These are phyloP conservation scores for Xylariaceae sp. DNA, from an alignment of 2,329 filamentous ascomycete genomes.

Conservation along the genomic window DNA sequence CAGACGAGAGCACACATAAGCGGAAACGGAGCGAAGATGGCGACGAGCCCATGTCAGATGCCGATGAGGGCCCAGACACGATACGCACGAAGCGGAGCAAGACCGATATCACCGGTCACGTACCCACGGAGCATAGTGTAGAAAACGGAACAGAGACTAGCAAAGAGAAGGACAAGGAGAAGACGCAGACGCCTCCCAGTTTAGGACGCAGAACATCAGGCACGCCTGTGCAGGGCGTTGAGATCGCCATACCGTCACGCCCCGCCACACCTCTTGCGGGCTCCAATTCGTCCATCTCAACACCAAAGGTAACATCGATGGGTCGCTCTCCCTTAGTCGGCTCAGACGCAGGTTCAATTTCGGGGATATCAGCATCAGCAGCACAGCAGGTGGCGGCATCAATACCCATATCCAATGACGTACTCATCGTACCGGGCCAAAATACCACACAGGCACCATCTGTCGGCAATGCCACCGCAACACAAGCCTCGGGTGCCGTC, in stretches of 20 bases:
- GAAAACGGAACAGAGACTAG: conserved; percentile 14
- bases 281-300: conserved; percentile 52
- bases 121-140: neutral
- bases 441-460: neutral
- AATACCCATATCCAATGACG: conserved; percentile 37
- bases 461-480: neutral
- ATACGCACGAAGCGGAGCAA: conserved; percentile 55
- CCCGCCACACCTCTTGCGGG: conserved; percentile 63
- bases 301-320: conserved; percentile 47
- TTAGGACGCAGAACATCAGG: conserved; percentile 56
- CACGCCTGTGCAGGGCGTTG: conserved; percentile 61
- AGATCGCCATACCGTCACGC: conserved; percentile 68
- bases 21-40: conserved; percentile 39
- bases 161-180: conserved; percentile 33
- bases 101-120: conserved; percentile 40
- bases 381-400: conserved; percentile 14
- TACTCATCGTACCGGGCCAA: conserved; percentile 21
- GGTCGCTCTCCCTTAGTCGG: conserved; percentile 49
- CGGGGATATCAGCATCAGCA: conserved; percentile 17
- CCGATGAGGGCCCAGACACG: conserved; percentile 39
- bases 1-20: conserved; percentile 33
- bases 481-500: conserved; percentile 37
- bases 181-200: conserved; percentile 45
- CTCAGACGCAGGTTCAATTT: conserved; percentile 21
- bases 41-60: conserved; percentile 41